A percentile compares a stretch with the other conserved stretches of the same genome.
phyloP scores from a whole-genome alignment of 1,284 basidiomycete species.

The Cutaneotrichosporon sp. region DNA sequence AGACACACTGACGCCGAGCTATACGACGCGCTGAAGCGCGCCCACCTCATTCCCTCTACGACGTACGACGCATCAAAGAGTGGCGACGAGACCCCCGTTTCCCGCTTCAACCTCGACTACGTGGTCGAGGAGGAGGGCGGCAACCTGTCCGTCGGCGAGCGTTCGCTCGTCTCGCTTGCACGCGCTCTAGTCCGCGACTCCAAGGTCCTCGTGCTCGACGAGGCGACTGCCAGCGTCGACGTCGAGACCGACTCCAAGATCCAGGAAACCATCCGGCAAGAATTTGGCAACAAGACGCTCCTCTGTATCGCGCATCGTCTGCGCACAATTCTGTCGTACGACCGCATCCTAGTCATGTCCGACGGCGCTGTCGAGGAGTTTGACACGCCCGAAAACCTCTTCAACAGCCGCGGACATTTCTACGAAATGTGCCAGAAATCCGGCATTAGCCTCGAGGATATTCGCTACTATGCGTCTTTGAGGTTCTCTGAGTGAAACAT shows the following conservation, averaged over 20 bases:
- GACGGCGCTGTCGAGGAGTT: conserved; percentile 69
- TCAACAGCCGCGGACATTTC: conserved; percentile 70
- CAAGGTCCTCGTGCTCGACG: conserved; percentile 64
- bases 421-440: conserved; percentile 72
- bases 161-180: conserved; percentile 68
- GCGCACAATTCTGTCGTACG: conserved; percentile 75
- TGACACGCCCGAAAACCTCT: conserved; percentile 74
- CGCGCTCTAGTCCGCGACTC: conserved; percentile 61
- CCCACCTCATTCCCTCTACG: conserved; percentile 62
- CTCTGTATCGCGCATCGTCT: conserved; percentile 68
- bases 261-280: conserved; percentile 65
- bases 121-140: conserved; percentile 79
- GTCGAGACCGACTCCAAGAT: conserved; percentile 70
- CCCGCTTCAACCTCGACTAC: conserved; percentile 73
- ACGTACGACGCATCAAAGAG: conserved; percentile 21
- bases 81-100: conserved; percentile 38
- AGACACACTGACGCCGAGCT: conserved; percentile 70
- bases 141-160: conserved; percentile 69
- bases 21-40: conserved; percentile 77
- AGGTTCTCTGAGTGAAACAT: conserved; percentile 1
- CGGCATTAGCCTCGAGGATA: conserved; percentile 66
- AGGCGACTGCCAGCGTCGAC: conserved; percentile 58
- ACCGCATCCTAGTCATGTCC: conserved; percentile 69
- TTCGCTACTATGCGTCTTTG: conserved; percentile 35
- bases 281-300: conserved; percentile 65